Base-by-base conservation (phyloP, 495 filamentous ascomycete genomes). In the Gamarada debralockiae region DNA sequence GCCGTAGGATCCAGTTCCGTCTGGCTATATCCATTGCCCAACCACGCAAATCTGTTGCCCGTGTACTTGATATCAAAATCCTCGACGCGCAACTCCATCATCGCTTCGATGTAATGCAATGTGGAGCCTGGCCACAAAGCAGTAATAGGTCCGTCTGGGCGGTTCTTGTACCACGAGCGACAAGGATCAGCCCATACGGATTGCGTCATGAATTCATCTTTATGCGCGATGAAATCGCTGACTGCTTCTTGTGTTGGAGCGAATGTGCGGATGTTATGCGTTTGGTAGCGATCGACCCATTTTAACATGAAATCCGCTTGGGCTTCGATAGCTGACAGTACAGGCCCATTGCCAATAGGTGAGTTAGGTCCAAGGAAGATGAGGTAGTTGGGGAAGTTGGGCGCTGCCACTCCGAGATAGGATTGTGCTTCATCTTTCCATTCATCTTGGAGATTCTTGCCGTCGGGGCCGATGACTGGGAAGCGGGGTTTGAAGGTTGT, bases 301-400 rank as follows among this genome's bases (percentile, higher is more conserved):
- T 83, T 81, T 40, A 80, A 79, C 55, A 78, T 75, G 52, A 82
- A 81, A 0, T 77, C 71, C n/a, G 83, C 62, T 52, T 80, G 75
- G 39, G 58, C 55, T 62, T 68, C 58, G 25, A 66, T 55, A 1
- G 38, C 43, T 13, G 44, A 49, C 10, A 70, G 45, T n/a, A 69
- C 41, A 0, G 56, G 47, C 3, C 66, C 66, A 34, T 69, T 61
- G 1, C 63, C 66, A 18, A 62, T 49, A 0, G 66, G 59, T 9
- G 31, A 54, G 43, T 61, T 66, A 20, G 67, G 67, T 10, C 64
- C 66, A 37, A 64, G 48, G 37, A 64, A 57, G n/a, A 62, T 81
- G 45, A 81, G 65, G 18, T 81, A 73, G 53, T 83, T 86, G 15
- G 82, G 82, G 52, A 83, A 81, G 0, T 66, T 67, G 0, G 80